Conservation (phyloP, 2,329 filamentous ascomycete genomes). For the Microsporum canis region DNA sequence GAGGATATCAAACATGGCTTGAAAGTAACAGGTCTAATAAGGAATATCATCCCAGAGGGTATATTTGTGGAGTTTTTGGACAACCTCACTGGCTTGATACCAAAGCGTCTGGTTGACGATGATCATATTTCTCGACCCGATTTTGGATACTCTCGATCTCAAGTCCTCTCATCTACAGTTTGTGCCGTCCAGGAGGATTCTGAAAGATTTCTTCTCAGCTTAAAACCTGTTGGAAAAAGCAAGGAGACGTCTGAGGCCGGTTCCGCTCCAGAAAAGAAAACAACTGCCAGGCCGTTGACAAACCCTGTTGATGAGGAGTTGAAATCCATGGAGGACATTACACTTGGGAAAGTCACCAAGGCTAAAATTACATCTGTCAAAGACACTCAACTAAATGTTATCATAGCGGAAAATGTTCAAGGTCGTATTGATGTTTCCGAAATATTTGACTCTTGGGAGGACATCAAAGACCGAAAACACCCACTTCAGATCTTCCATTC, state of each 20-base stretch:
- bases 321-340: slow-evolving; percentile 58
- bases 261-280: slow-evolving; percentile 27
- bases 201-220: slow-evolving; percentile 56
- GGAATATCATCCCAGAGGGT: slow-evolving; percentile 69
- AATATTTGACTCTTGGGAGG: slow-evolving; percentile 76
- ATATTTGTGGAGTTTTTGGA: slow-evolving; percentile 83
- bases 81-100: slow-evolving; percentile 64
- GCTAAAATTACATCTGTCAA: slow-evolving; percentile 76
- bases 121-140: slow-evolving; percentile 56
- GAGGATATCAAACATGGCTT: slow-evolving; percentile 60
- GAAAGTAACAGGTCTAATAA: slow-evolving; percentile 65
- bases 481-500: slow-evolving; percentile 64
- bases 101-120: slow-evolving; percentile 64
- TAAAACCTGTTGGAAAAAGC: slow-evolving; percentile 41
- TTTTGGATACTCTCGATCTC: slow-evolving; percentile 67
- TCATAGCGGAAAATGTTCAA: slow-evolving; percentile 74
- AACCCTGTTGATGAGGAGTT: slow-evolving; percentile 57
- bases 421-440: slow-evolving; percentile 92
- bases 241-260: slow-evolving; percentile 29
- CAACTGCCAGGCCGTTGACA: slow-evolving; percentile 23
- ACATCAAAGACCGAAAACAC: slow-evolving; percentile 69
- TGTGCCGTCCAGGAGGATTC: slow-evolving; percentile 59
- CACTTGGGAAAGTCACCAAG: slow-evolving; percentile 60
- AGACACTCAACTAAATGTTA: slow-evolving; percentile 83
- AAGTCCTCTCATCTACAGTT: slow-evolving; percentile 64